Evolutionary conservation across 225 moss, liverwort and hornwort species (phyloP), one percentile per base, ranked within the genome.

Genomic region (Rhytidiadelphus loreus): DNA sequence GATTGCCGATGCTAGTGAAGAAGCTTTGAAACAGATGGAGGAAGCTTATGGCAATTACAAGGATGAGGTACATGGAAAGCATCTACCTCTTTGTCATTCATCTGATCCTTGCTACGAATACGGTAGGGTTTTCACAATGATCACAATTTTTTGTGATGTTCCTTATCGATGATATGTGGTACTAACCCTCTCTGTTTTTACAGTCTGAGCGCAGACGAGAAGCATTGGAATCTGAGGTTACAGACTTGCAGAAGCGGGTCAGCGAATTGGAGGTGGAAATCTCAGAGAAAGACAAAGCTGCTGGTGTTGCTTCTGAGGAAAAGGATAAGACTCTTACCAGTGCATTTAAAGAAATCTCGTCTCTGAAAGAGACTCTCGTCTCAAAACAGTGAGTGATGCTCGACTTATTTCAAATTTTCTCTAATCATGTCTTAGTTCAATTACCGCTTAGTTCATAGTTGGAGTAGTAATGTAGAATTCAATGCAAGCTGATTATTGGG

Each of bases 11-110:
- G 97, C 95, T 68, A 99, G 93, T 88, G 98, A 97, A 95, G 98
- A 97, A 87, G 98, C 97, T 85, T 88, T 99, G 87, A 99, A 97
- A 91, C 96, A 97, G 89, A 95, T 99, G 91, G 98, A 99, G 88
- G 96, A 92, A 91, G 96, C 96, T n/a, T 96, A 99, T 87, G 81
- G 78, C 63, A 90, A 66, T 77, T 99, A 94, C 89, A 97, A 96
- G 91, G 92, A 93, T 57, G 98, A 99, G 91, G 97, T 97, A 93
- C 74, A 57, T 82, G 39, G 58, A 61, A 44, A 61, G 50, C 32
- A 60, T 65, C 59, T 37, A 33, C 77, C 65, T 72, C n/a, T 35
- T 90, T 15, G 64, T 53, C 64, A 74, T 71, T 75, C 12, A 16
- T 81, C 63, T 88, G 65, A 33, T 39, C 63, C 87, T 63, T 58